Evolutionary conservation across 2,329 filamentous ascomycete genomes (phyloP).

Genomic region (Hymenotorrendiella dingleyae): DNA sequence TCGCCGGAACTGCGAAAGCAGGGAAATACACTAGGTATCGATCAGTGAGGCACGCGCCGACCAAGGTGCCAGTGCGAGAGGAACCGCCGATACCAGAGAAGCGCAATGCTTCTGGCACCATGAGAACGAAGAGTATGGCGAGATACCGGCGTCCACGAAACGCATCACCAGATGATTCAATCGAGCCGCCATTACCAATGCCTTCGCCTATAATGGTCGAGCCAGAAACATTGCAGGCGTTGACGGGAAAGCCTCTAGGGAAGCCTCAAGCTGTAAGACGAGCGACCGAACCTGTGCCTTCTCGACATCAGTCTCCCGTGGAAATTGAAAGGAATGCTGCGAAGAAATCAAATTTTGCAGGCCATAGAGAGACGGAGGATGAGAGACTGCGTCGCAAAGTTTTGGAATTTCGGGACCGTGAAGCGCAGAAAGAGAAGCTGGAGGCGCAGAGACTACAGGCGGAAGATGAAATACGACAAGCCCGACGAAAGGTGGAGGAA

Average conservation of each 20-base stretch:
- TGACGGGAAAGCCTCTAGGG: slow-evolving; percentile 3
- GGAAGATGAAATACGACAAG: slow-evolving; percentile 1
- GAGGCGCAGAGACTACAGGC: slow-evolving; percentile 3
- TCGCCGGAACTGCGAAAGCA: slow-evolving; percentile 13
- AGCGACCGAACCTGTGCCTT: slow-evolving; percentile 16
- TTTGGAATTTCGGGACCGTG: slow-evolving; percentile 14
- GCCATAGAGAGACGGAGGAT: slow-evolving; percentile 17
- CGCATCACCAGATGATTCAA: slow-evolving; percentile 4
- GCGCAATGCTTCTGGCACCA: slow-evolving; percentile 26
- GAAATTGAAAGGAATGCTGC: background rate
- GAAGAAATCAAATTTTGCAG: background rate
- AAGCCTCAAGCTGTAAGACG: slow-evolving; percentile 6
- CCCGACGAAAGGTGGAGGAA: background rate
- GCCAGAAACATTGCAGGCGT: slow-evolving; percentile 1
- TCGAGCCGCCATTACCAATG: slow-evolving; percentile 5
- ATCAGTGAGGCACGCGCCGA: slow-evolving; percentile 43
- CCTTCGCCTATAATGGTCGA: slow-evolving; percentile 9
- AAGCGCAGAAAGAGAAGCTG: slow-evolving; percentile 8
- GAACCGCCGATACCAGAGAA: slow-evolving; percentile 28
- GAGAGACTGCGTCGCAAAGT: slow-evolving; percentile 17
- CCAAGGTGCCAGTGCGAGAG: slow-evolving; percentile 15
- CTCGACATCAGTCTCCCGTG: slow-evolving; percentile 1
- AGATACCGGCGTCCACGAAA: slow-evolving; percentile 31
- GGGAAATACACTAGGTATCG: slow-evolving; percentile 52
- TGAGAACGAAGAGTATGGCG: slow-evolving; percentile 33